Evolutionary conservation across 192 early-diverging fungal genomes (phyloP), one percentile per base, ranked within the genome.

Genomic region (Chytriomyces confervae): DNA sequence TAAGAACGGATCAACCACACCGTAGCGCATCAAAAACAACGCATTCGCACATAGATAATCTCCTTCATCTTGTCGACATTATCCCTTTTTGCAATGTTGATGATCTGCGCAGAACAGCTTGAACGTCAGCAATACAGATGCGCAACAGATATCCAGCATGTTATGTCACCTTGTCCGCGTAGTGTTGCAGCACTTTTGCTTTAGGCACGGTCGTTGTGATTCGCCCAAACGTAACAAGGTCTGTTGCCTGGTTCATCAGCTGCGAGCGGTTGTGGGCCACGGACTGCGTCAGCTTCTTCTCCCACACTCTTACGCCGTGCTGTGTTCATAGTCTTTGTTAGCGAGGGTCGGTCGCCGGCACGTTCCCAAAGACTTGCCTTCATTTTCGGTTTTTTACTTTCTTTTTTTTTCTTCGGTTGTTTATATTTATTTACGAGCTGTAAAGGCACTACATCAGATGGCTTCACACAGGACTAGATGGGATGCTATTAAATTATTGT

Each of bases 151-250:
- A 74, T 11, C 11, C 6, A 29, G 10, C 6, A 63, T 7, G 23
- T 29, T n/a, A 50, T 49, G 16, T 36, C 71, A 93, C 91, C 89
- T 89, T 88, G 80, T 99, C 96, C 16, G 91, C 95, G 46, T 93
- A 80, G 44, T 91, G 88, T 81, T 94, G 87, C n/a, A 97, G 80
- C 72, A 93, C 92, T 82, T 94, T 95, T 36, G 97, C 97, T 80
- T 96, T 95, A 5, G 97, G 90, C 10, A 96, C 79, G 0, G 97
- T 99, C 8, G 97, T 99, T 77, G 93, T 91, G 53, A 99, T 94
- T 67, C 94, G 90, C 76, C 95, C 96, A 82, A 96, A 84, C 77
- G 92, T 85, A 75, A 99, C 91, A 27, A 98, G 87, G 45, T 93
- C 89, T 63, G 94, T 91, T 43, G 91, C 90, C 84, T 97, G 85